Base-by-base conservation (phyloP, 768 basidiomycete genomes). In the Neoboletus brunneissimus region DNA sequence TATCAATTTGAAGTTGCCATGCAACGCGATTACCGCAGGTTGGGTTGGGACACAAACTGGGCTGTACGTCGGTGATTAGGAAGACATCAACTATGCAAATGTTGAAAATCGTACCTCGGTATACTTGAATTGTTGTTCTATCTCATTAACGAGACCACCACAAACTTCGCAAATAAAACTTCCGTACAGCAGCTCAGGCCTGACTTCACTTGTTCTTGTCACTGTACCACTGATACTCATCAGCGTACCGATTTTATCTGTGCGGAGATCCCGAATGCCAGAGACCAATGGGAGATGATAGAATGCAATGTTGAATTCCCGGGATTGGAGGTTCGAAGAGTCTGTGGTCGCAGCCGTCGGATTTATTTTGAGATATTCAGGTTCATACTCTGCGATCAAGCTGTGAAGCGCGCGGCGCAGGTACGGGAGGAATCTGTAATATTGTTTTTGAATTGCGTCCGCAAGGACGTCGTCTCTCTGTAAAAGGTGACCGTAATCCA, bases 91-190 rank as follows among this genome's bases (percentile, higher is more conserved):
- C 22, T 16, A 22, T 12, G 13, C 9, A 4, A 20, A 53, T 2
- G 13, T 31, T 1, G 48, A 40, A 32, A 20, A 51, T 67, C 13
- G 48, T 62, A 94, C 94, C 79, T 98, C 97, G 20, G 97, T 99
- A 70, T 98, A 98, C 70, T 98, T 99, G 82, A 99, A 99, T 69
- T 99, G 97, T 69, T 99, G 97, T 69, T 99, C 97, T 47, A 99
- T 87, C 67, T 98, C 96, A 53, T 88, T 84, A 25, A 98, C 88
- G 12, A 88, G 77, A 31, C 89, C 91, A 45, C 84, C 81, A 67
- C 97, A 99, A 42, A 88, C 81, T 72, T 92, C 89, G 64, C 97
- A 99, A 46, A 88, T 84, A 70, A 97, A 99, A 56, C 91, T 94
- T 20, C 96, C 97, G 65, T 82, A 94, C 20, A 98, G 78, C 48